These are phyloP conservation scores for Macadamia tetraphylla DNA, from an alignment of 164 flowering plant genomes.

Conservation along the genomic window DNA sequence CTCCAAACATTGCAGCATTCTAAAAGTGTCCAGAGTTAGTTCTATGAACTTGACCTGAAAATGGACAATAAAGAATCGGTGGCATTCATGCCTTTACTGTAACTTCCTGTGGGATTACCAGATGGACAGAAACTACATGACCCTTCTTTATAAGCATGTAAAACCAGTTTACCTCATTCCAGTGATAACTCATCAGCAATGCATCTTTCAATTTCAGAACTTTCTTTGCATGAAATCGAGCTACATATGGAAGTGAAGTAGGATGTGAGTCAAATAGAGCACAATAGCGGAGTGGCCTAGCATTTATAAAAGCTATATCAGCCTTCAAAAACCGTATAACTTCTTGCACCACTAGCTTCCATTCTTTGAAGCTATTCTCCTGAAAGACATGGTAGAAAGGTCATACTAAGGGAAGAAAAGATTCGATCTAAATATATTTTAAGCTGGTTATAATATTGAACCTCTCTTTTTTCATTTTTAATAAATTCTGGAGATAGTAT, in stretches of 20 bases:
- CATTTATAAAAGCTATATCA: conserved; percentile 39
- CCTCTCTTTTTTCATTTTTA: too few species aligned
- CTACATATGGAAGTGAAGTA: conserved; percentile 58
- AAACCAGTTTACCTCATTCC: conserved; percentile 63
- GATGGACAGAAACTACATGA: conserved; percentile 4
- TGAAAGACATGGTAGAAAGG: conserved; percentile 22
- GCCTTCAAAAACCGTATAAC: conserved; percentile 63
- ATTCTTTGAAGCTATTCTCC: conserved; percentile 85
- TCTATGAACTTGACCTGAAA: conserved; percentile 92
- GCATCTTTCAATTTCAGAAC: conserved; percentile 78
- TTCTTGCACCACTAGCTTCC: conserved; percentile 89
- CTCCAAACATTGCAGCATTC: conserved; percentile 97
- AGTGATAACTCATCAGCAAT: conserved; percentile 77
- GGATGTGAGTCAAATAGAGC: conserved; percentile 53
- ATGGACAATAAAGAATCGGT: conserved; percentile 7
- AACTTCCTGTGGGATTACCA: neutral
- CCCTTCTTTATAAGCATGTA: neutral
- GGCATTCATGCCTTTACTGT: neutral
- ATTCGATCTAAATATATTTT: neutral
- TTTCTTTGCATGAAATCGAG: conserved; percentile 82
- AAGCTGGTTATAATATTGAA: neutral
- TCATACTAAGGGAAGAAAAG: conserved; percentile 4
- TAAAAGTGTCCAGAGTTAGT: conserved; percentile 76
- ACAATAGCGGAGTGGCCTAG: conserved; percentile 74
- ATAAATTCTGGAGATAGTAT: neutral